Evolutionary conservation across 2,329 filamentous ascomycete species (phyloP).

Genomic region (Diaporthe caulivora): DNA sequence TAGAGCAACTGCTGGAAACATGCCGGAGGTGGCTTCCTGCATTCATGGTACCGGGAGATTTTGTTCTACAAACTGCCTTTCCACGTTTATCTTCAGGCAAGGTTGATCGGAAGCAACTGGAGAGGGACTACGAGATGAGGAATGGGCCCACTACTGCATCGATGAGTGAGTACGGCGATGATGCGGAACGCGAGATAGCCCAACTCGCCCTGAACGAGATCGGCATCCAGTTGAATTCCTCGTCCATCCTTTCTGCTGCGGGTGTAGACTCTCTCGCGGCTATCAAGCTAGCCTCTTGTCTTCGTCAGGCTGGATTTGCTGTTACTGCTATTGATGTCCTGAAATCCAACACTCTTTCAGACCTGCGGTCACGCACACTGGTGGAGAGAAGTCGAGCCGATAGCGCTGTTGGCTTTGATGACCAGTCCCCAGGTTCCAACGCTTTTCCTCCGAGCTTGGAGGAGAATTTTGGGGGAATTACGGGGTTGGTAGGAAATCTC

Average conservation of each 20-base stretch:
- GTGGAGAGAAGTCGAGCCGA: neutral
- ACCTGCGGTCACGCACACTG: conserved; percentile 42
- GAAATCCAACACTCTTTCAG: conserved; percentile 59
- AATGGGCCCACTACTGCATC: conserved; percentile 7
- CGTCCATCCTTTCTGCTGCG: conserved; percentile 47
- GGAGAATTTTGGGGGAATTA: conserved; percentile 36
- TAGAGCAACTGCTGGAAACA: conserved; percentile 61
- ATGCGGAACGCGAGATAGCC: conserved; percentile 52
- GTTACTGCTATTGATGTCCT: conserved; percentile 74
- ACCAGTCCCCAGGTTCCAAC: neutral
- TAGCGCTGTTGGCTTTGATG: neutral
- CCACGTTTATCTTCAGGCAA: conserved; percentile 88
- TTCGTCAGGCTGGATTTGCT: conserved; percentile 69
- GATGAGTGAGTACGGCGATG: conserved; percentile 41
- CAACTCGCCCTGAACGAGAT: conserved; percentile 47
- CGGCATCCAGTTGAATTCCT: conserved; percentile 44
- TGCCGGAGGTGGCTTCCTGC: conserved; percentile 83
- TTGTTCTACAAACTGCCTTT: conserved; percentile 73
- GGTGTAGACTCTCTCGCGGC: conserved; percentile 57
- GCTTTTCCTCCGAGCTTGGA: neutral
- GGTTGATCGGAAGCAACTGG: conserved; percentile 76
- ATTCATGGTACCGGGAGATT: conserved; percentile 85
- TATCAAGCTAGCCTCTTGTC: conserved; percentile 69
- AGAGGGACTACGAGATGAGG: conserved; percentile 61
- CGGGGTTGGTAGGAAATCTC: conserved; percentile 45